Evolutionary conservation across 257 asterid species (phyloP), one percentile per base, ranked within the genome.

Genomic region (Salvia splendens): DNA sequence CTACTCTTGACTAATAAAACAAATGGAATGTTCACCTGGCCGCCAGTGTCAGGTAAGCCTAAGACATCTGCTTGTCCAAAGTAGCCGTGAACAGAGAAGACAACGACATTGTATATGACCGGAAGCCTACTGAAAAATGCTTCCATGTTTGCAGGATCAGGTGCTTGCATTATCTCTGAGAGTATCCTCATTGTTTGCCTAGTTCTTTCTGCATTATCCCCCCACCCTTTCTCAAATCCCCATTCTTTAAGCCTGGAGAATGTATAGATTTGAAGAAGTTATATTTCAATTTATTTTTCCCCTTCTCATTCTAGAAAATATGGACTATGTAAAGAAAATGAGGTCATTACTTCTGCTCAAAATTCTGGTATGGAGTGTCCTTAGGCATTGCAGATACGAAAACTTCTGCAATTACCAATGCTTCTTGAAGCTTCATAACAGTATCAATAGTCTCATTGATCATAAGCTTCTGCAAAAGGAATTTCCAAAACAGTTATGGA

Each of bases 181-280:
- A 86, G 87, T 50, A 79, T 75, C 76, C 78, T 77, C 87, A 87
- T 86, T 65, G 89, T 86, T 74, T 86, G 79, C 61, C 64, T 61
- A 41, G 82, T 87, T 83, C 84, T 84, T 74, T 74, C 92, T 10
- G 97, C 89, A 60, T 66, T 80, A 12, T 83, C 72, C 0, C 96
- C 97, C 96, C 96, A 91, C 56, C 97, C 96, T 75, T 77, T 88
- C 85, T 81, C 92, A 58, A 91, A 86, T 2, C 96, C 97, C 87
- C 80, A 80, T 51, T 84, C 90, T 69, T 76, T 84, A 30, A 91
- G 86, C 86, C 97, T 87, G 79, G 14, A 53, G 38, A 65, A 28
- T 20, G 48, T 38, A 41, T 4, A 33, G 17, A 41, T 42, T 58
- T 30, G 40, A 54, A 1, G 5, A 47, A 38, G 16, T 55, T 46